phyloP scores from a whole-genome alignment of 2,329 filamentous ascomycete species.

The Botrytis cinerea region DNA sequence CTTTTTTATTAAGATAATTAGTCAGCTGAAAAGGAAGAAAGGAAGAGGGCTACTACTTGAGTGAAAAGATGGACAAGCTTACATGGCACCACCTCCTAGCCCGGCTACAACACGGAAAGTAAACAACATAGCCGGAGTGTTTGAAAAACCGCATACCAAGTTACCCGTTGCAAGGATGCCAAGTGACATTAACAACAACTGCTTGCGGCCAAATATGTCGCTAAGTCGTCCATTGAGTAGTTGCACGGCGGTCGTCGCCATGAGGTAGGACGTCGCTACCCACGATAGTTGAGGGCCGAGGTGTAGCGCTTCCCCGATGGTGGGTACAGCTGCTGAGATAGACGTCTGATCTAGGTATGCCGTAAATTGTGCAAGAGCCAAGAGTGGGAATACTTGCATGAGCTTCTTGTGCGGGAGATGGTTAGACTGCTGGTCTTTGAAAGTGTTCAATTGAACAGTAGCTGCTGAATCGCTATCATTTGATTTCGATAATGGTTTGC shows the following conservation, averaged over 20 bases:
- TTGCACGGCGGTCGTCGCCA: conserved; percentile 25
- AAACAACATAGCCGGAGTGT: conserved; percentile 17
- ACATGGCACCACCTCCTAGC: conserved; percentile 26
- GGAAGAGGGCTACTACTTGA: background rate
- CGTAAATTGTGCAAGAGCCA: conserved; percentile 26
- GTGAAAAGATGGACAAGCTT: background rate
- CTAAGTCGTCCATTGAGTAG: conserved; percentile 23
- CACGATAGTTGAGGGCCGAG: conserved; percentile 21
- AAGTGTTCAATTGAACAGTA: background rate
- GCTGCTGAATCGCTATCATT: conserved; percentile 4
- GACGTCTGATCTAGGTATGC: conserved; percentile 27
- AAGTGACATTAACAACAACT: background rate
- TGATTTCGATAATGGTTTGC: background rate
- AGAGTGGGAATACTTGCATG: conserved; percentile 24
- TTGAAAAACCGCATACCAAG: conserved; percentile 25
- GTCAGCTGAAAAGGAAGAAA: background rate
- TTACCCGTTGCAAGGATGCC: conserved; percentile 25
- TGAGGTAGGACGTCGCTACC: conserved; percentile 25
- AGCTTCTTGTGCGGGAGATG: conserved; percentile 20
- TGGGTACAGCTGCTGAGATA: conserved; percentile 24
- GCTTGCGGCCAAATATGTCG: conserved; percentile 29
- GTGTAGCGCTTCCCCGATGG: conserved; percentile 22
- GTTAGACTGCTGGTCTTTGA: conserved; percentile 16
- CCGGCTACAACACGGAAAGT: conserved; percentile 22
- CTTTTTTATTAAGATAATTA: background rate